Evolutionary conservation across 2,329 filamentous ascomycete genomes (phyloP), one percentile per base, ranked within the genome.

Genomic region (Samsoniella hepiali): DNA sequence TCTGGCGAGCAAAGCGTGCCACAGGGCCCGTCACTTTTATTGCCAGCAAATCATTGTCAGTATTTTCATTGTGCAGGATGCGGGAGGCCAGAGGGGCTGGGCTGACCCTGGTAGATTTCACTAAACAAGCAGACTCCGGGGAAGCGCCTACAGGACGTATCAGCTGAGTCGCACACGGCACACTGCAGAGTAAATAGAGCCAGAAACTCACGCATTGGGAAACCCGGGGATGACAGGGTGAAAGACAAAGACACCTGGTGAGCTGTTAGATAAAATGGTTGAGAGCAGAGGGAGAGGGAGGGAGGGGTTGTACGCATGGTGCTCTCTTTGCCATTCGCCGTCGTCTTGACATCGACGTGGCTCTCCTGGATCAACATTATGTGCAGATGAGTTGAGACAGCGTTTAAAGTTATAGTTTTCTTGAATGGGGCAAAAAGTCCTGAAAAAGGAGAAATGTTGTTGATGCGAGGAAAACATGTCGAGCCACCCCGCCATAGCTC

Each of bases 41-140:
- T 22, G 22, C 22, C 22, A 22, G 66, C 17, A 8, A 8, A 15
- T 17, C 13, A 54, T 2, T 2, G 50, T 61, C 31, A 50, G n/a
- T 58, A 32, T 11, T 57, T 44, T 57, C 62, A 54, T 10, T 32
- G 27, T 34, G 17, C 63, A 13, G 13, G n/a, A 3, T 44, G 27
- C 40, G 10, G 36, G 10, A 17, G 22, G 22, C 22, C 22, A 22
- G 22, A 22, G 22, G 17, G 17, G 56, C 9, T 22, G 32, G 56
- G 34, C 72, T 63, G 76, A 93, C 92, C 93, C 87, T 97, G 93
- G 73, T 97, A 97, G 71, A 97, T 97, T 78, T 97, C 93, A 69
- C 89, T 93, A 74, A 96, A 97, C 63, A 97, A 82, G 15, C 91
- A 89, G 5, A 97, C 91, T 27, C 91, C 93, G 0, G 93, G 93